Percentiles rank a stretch among this genome's conserved stretches.
Evolutionary conservation across 2,329 filamentous ascomycete genomes (phyloP).

Genomic region (Fusarium tuaranense): DNA sequence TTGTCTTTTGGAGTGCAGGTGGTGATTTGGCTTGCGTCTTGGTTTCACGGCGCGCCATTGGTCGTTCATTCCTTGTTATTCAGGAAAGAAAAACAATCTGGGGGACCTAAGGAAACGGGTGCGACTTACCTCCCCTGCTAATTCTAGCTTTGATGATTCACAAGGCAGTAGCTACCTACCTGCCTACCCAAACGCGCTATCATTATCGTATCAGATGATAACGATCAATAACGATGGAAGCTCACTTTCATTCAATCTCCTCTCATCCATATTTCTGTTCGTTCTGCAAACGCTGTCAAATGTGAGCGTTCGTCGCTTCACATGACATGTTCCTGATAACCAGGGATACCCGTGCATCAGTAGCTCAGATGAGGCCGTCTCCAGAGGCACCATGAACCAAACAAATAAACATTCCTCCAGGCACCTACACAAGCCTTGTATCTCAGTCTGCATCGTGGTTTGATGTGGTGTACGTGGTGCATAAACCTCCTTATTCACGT

Average conservation of each 20-base stretch:
- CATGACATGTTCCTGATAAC: conserved; percentile 4
- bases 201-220: not conserved
- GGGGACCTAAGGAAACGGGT: not conserved
- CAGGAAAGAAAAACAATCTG: conserved; percentile 21
- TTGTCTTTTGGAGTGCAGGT: not conserved
- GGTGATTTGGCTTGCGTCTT: not conserved
- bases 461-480: not conserved
- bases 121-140: not conserved
- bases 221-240: not conserved
- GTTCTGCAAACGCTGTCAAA: not conserved
- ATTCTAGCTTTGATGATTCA: not conserved
- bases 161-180: not conserved
- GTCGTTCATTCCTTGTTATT: conserved; percentile 25
- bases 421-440: not conserved
- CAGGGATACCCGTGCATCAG: conserved; percentile 16
- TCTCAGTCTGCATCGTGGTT: not conserved
- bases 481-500: not conserved
- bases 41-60: conserved; percentile 10
- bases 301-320: not conserved
- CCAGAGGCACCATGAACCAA: not conserved
- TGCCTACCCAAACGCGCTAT: not conserved
- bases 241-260: not conserved
- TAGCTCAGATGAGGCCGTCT: not conserved
- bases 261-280: not conserved
- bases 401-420: not conserved